phyloP scores from a whole-genome alignment of 805 yeast genomes.

The Kazachstania martiniae region DNA sequence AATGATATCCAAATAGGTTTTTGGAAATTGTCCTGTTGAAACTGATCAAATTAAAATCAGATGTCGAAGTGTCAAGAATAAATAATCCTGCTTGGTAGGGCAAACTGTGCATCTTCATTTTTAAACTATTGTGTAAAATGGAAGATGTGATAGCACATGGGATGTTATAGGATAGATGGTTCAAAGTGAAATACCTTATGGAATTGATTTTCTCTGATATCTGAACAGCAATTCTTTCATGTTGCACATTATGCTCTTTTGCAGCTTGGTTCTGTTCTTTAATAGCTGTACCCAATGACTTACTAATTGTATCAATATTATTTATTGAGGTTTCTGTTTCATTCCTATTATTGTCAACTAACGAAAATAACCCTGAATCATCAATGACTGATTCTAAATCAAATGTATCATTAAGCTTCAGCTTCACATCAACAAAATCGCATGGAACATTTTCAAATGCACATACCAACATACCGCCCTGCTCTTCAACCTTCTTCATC shows the following conservation, averaged over 20 bases:
- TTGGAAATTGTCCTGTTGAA: conserved; percentile 70
- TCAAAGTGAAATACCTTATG: conserved; percentile 53
- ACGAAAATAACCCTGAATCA: neutral
- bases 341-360: neutral
- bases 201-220: conserved; percentile 39
- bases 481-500: conserved; percentile 66
- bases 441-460: conserved; percentile 77
- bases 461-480: conserved; percentile 63
- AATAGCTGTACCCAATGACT: conserved; percentile 15
- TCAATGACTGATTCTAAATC: conserved; percentile 7
- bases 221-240: conserved; percentile 23
- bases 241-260: conserved; percentile 8
- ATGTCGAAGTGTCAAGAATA: conserved; percentile 29
- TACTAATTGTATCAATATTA: conserved; percentile 17
- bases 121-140: conserved; percentile 37
- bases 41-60: conserved; percentile 42
- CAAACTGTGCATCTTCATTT: conserved; percentile 61
- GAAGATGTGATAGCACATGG: conserved; percentile 68
- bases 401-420: conserved; percentile 24
- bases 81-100: conserved; percentile 85
- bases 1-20: conserved; percentile 61
- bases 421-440: conserved; percentile 44
- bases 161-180: conserved; percentile 36
- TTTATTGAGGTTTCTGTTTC: too few species aligned
- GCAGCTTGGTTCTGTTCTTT: conserved; percentile 18